Evolutionary conservation across 306 rosid species (phyloP).

Genomic region (Fagus crenata): DNA sequence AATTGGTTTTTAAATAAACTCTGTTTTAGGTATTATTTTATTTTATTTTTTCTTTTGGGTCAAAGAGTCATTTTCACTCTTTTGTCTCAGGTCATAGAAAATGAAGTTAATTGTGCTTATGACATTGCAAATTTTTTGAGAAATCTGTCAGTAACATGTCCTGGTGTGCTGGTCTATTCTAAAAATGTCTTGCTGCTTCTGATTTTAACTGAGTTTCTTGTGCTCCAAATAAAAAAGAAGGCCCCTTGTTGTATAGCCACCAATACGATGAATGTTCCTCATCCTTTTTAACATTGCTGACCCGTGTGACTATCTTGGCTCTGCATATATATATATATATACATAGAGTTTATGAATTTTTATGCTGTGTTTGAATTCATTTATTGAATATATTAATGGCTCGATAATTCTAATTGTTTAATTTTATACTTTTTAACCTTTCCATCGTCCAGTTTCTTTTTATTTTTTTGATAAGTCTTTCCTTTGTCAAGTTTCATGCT

Average conservation of each 20-base stretch:
- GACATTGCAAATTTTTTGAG: neutral
- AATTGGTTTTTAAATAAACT: conserved; percentile 18
- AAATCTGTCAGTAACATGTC: neutral
- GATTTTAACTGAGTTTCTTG: neutral
- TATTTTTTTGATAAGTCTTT: neutral
- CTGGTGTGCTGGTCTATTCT: neutral
- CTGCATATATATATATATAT: neutral
- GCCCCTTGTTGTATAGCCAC: neutral
- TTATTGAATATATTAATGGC: too few relatives aligned
- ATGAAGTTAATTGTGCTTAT: neutral
- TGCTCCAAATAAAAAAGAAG: neutral
- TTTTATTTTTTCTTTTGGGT: conserved; percentile 17
- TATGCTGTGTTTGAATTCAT: neutral
- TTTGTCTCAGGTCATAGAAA: neutral
- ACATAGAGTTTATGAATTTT: neutral
- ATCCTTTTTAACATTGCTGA: neutral
- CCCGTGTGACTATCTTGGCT: neutral
- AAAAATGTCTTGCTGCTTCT: neutral
- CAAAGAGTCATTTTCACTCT: conserved; percentile 7
- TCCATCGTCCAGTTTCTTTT: neutral
- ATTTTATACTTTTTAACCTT: neutral
- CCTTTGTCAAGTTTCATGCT: neutral
- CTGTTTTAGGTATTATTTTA: neutral
- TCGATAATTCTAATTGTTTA: neutral
- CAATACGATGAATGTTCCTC: neutral